phyloP scores from a whole-genome alignment of 352 stramenopile genomes.

The Phytophthora sojae region DNA sequence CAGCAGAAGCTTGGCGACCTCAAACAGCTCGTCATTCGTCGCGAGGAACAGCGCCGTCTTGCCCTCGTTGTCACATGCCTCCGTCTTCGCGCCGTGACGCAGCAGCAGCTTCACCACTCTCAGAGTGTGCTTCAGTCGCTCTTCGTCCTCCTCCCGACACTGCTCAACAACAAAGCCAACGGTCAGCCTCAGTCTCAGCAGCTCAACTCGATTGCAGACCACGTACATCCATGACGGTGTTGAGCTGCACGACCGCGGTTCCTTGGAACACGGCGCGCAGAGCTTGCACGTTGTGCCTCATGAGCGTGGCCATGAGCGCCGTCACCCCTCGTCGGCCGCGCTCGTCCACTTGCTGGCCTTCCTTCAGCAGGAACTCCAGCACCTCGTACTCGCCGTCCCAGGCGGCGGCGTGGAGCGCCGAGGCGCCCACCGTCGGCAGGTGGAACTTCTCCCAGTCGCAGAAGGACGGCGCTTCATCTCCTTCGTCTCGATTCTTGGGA shows the following conservation, averaged over 20 bases:
- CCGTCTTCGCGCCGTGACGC: constrained; percentile 32
- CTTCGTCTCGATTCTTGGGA: constrained; percentile 20
- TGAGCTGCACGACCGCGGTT: constrained; percentile 34
- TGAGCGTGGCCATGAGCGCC: constrained; percentile 42
- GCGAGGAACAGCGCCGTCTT: constrained; percentile 44
- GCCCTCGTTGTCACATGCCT: constrained; percentile 36
- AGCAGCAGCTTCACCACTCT: constrained; percentile 40
- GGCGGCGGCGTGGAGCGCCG: constrained; percentile 43
- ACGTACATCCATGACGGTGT: constrained; percentile 44
- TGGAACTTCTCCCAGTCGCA: constrained; percentile 50
- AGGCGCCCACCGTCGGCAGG: constrained; percentile 41
- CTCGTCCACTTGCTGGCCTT: constrained; percentile 37
- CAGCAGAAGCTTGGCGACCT: constrained; percentile 36
- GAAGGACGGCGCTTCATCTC: constrained; percentile 34
- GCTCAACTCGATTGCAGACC: background rate
- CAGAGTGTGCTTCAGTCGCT: constrained; percentile 35
- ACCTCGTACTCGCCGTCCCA: constrained; percentile 41
- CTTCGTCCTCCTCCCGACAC: constrained; percentile 43
- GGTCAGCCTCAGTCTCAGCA: background rate
- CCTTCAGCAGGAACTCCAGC: constrained; percentile 36
- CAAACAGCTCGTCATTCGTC: constrained; percentile 46
- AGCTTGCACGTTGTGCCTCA: constrained; percentile 49
- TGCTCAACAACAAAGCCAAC: background rate
- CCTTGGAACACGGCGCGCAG: constrained; percentile 46
- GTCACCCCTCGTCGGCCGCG: constrained; percentile 35